Evolutionary conservation across 495 filamentous ascomycete genomes (phyloP), one percentile per base, ranked within the genome.

Genomic region (Podospora pseudocomata): DNA sequence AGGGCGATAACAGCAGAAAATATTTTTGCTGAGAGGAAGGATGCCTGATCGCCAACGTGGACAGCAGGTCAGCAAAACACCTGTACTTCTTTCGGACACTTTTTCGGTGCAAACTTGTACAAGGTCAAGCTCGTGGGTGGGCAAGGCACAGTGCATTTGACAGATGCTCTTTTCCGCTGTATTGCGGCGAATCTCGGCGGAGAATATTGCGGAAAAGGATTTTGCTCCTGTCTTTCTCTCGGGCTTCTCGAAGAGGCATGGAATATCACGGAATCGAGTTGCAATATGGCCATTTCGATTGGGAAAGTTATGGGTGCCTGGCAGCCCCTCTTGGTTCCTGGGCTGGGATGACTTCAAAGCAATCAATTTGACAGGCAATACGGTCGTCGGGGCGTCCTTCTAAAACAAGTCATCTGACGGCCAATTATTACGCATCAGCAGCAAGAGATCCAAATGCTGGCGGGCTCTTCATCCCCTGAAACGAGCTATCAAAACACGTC

Each of bases 131-230:
- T 77, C 74, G 73, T 73, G 73, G 72, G 71, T 64, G 73, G 76
- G 72, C 68, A 74, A 76, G 71, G 74, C 69, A 72, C 69, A 65
- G 72, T 72, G 64, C 73, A 75, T 75, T 13, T 78, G 75, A 75
- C 74, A 77, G 75, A 73, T 79, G 76, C 74, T 74, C 60, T 69
- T 76, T 75, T 75, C 75, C 72, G 72, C 74, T 72, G 72, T 65
- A 73, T 68, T 70, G 75, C 71, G 74, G 69, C 70, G 66, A 70
- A 65, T 73, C 7, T 68, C 67, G 68, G 70, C 67, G 71, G 71
- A 72, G 71, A 72, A 72, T 71, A 39, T 71, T 66, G 67, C 64
- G n/a, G 39, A 13, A 11, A 49, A 49, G 0, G 3, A 16, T 13
- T 49, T 16, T 49, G 39, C 39, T 49, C 13, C 39, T 58, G 3